Base-by-base conservation (phyloP, 2,329 filamentous ascomycete species). In the Aspergillus sp. region DNA sequence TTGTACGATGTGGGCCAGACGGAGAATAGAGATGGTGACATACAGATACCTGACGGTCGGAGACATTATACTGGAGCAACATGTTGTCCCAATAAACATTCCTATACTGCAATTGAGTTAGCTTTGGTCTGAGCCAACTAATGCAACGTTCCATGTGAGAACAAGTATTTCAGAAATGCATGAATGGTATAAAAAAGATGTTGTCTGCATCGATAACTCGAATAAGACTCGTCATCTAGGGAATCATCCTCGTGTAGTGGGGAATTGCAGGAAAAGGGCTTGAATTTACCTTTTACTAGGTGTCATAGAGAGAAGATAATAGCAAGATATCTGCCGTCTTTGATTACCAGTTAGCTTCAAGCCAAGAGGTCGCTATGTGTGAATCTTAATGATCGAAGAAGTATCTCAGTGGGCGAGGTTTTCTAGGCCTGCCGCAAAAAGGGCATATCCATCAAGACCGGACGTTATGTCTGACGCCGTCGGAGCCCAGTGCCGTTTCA, bases 391-490 rank as follows among this genome's bases (percentile, higher is more conserved):
- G 15, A 53, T 58, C 52, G 58, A 68, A 63, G 57, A 48, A 30
- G 54, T 59, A 64, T 73, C 81, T 96, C 92, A 96, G 92, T 94
- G 90, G 92, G 91, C 92, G 88, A 96, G 92, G 93, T 96, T 96
- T 96, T 96, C 92, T 96, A 96, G 91, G 92, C 92, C 92, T 96
- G 92, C 91, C 92, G 80, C 91, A 91, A 90, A 85, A 80, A 74
- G 60, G 91, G 92, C 91, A 86, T 90, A 86, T 87, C 92, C 90
- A 83, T 92, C 92, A 92, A 87, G 87, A 82, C 78, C 76, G 77
- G 74, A 78, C 75, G 73, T 78, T 76, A 74, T 77, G 75, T 75
- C 77, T 78, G 71, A 78, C 82, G 79, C 80, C 81, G 78, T 96
- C 92, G 89, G 92, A 94, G 92, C 92, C 92, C 92, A 96, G 92